Percentiles rank a stretch among this genome's conserved stretches.
Evolutionary conservation across 192 early-diverging fungal species (phyloP).

Genomic region (Gaertneriomyces sp.): DNA sequence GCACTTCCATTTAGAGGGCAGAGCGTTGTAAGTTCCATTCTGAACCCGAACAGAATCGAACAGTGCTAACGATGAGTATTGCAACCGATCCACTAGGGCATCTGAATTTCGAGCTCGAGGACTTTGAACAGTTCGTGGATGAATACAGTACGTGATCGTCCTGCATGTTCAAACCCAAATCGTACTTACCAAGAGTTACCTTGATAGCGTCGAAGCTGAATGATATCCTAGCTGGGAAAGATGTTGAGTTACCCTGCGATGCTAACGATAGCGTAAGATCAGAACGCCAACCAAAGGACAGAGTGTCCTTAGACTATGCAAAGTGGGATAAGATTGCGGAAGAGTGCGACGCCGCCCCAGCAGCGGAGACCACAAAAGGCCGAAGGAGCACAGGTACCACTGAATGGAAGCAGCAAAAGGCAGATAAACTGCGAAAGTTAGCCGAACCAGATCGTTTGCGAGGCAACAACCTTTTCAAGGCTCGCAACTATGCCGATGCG

Average conservation of each 20-base stretch:
- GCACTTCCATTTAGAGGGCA: no score
- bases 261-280: neutral
- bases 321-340: conserved; percentile 20
- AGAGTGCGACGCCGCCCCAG: neutral
- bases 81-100: conserved; percentile 16
- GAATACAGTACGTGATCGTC: conserved; percentile 19
- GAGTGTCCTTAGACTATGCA: conserved; percentile 6
- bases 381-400: neutral
- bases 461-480: conserved; percentile 39
- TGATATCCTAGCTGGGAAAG: conserved; percentile 23
- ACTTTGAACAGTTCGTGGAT: conserved; percentile 30
- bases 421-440: conserved; percentile 5
- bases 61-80: neutral
- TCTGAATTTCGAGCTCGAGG: conserved; percentile 15
- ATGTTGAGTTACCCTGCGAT: neutral
- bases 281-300: neutral
- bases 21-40: no score
- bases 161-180: neutral
- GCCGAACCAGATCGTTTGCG: conserved; percentile 12
- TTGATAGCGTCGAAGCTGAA: conserved; percentile 22
- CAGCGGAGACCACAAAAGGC: neutral
- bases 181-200: neutral
- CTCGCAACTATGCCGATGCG: conserved; percentile 23
- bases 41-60: neutral
- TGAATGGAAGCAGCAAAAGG: conserved; percentile 3